Conservation (phyloP, 1,284 basidiomycete genomes). For the Cutaneotrichosporon cutaneum region DNA sequence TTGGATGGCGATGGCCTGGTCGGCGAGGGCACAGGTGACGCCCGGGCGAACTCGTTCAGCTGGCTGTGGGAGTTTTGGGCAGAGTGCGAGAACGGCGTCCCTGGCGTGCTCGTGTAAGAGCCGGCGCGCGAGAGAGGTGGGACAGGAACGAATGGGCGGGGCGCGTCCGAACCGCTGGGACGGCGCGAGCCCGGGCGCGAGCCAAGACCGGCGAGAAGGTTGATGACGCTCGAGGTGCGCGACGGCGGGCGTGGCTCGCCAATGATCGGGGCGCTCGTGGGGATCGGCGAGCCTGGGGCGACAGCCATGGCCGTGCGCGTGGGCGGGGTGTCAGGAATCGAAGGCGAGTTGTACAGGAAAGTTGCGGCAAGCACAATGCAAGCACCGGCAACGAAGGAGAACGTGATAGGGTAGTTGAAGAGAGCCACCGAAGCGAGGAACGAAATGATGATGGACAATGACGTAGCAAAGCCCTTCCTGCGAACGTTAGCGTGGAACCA, state of each 20-base stretch:
- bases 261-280: slow-evolving; percentile 45
- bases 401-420: slow-evolving; percentile 82
- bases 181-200: slow-evolving; percentile 23
- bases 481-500: slow-evolving; percentile 1
- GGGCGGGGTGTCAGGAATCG: slow-evolving; percentile 22
- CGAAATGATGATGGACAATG: slow-evolving; percentile 85
- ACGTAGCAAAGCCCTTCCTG: slow-evolving; percentile 87
- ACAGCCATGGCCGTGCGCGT: slow-evolving; percentile 44
- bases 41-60: slow-evolving; percentile 9
- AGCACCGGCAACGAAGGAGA: slow-evolving; percentile 78
- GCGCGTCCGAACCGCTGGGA: slow-evolving; percentile 17
- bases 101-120: slow-evolving; percentile 4
- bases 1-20: slow-evolving; percentile 5
- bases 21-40: slow-evolving; percentile 1
- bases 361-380: slow-evolving; percentile 79
- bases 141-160: not conserved
- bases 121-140: slow-evolving; percentile 4
- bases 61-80: slow-evolving; percentile 7
- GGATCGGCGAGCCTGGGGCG: slow-evolving; percentile 48
- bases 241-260: slow-evolving; percentile 47
- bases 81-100: slow-evolving; percentile 8
- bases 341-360: slow-evolving; percentile 78
- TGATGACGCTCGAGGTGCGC: slow-evolving; percentile 42
- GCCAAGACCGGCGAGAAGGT: slow-evolving; percentile 38
- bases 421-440: slow-evolving; percentile 84